Evolutionary conservation across 2,329 filamentous ascomycete species (phyloP), one percentile per base, ranked within the genome.

Genomic region (Venturia asperata): DNA sequence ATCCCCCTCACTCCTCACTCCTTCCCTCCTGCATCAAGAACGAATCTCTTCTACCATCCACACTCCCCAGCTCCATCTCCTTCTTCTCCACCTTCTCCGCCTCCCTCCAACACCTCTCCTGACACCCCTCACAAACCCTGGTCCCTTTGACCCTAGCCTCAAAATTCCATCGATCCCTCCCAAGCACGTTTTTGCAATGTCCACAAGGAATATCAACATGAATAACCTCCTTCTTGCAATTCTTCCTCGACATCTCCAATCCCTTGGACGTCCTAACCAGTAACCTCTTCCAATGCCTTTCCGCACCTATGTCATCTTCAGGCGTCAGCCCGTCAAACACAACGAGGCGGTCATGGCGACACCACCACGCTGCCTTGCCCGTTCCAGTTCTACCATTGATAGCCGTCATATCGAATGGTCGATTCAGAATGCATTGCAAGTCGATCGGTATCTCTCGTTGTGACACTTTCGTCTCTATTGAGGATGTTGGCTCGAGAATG

Each of bases 41-140:
- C 3, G 60, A 45, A 61, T 61, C 60, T 15, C 60, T 43, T 34
- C 60, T 43, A 19, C 43, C 27, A 15, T 42, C n/a, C 60, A 27
- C 13, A 5, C 13, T 17, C n/a, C 3, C 39, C 27, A 10, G 15
- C n/a, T 24, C 58, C 13, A 37, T n/a, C n/a, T n/a, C 37, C 37
- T 17, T n/a, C 21, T 34, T 13, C 60, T 39, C 39, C 60, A 45
- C 9, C 49, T 15, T 41, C 27, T 60, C 63, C 15, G 24, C 13
- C 52, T 64, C 63, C 21, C 52, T 34, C 52, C 30, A 41, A 65
- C 64, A 65, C 41, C 55, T 61, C 19, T 65, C 58, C 34, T 34
- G 21, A 52, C 64, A 65, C 27, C 15, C 27, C 56, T 3, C 21
- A 41, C 64, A 65, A 24, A 65, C 56, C 17, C 56, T 47, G 3